Conservation (phyloP, 192 early-diverging fungal species). For the Coemansia sp. region DNA sequence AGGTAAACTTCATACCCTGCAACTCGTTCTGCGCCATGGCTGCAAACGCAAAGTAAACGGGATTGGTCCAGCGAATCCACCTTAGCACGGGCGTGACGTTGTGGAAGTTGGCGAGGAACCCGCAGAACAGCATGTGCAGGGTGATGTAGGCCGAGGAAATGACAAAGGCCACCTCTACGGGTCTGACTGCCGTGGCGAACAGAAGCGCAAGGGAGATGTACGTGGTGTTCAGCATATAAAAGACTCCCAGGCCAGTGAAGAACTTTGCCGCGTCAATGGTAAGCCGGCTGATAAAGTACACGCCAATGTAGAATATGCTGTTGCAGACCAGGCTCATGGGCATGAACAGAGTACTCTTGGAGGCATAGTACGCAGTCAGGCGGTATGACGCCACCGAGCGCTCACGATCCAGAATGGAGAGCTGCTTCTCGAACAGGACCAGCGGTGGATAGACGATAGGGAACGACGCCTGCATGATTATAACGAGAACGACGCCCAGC, state of each 20-base stretch:
- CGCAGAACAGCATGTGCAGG: slow-evolving; percentile 45
- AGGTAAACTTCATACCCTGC: slow-evolving; percentile 21
- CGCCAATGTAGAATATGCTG: slow-evolving; percentile 31
- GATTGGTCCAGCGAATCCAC: slow-evolving; percentile 49
- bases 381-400: slow-evolving; percentile 62
- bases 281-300: slow-evolving; percentile 43
- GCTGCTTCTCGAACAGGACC: slow-evolving; percentile 39
- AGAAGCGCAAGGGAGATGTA: slow-evolving; percentile 31
- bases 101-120: slow-evolving; percentile 34
- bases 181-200: slow-evolving; percentile 29
- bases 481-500: slow-evolving; percentile 42
- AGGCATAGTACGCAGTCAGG: slow-evolving; percentile 53
- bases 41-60: slow-evolving; percentile 31
- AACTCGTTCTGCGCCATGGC: slow-evolving; percentile 45
- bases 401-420: slow-evolving; percentile 57
- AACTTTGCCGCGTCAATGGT: slow-evolving; percentile 35
- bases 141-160: slow-evolving; percentile 25
- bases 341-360: slow-evolving; percentile 53
- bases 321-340: slow-evolving; percentile 28
- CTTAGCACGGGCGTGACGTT: slow-evolving; percentile 40
- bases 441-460: slow-evolving; percentile 53
- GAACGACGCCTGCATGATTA: slow-evolving; percentile 51
- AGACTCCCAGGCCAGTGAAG: slow-evolving; percentile 32
- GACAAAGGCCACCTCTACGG: slow-evolving; percentile 35
- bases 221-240: slow-evolving; percentile 25